phyloP scores from a whole-genome alignment of 1,284 basidiomycete species.

The Calocybe gambosa region DNA sequence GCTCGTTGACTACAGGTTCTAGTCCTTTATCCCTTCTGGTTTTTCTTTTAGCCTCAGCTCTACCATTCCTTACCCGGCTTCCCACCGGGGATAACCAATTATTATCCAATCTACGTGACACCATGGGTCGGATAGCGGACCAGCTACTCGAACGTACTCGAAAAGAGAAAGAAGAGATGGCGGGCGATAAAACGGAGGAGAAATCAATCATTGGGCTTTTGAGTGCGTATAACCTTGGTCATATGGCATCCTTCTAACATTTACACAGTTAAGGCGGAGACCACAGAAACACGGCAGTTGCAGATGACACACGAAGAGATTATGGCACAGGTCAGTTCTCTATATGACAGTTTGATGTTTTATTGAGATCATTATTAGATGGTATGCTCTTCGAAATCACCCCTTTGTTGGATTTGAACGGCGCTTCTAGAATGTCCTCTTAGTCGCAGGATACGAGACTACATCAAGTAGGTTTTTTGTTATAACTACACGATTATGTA shows the following conservation, averaged over 20 bases:
- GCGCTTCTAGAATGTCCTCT: constrained; percentile 24
- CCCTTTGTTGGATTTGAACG: not conserved
- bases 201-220: constrained; percentile 51
- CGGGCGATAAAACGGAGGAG: constrained; percentile 29
- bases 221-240: constrained; percentile 29
- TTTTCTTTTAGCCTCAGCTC: constrained; percentile 33
- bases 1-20: constrained; percentile 29
- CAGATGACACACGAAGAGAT: constrained; percentile 64
- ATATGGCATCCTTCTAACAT: not conserved
- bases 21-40: constrained; percentile 23
- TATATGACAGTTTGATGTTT: not conserved
- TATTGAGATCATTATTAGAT: constrained; percentile 15
- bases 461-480: constrained; percentile 16
- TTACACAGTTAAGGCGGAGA: constrained; percentile 46
- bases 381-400: constrained; percentile 11
- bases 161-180: constrained; percentile 31
- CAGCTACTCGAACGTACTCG: constrained; percentile 38
- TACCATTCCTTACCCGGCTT: constrained; percentile 39
- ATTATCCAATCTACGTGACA: constrained; percentile 30
- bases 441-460: constrained; percentile 23
- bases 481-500: constrained; percentile 16
- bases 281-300: constrained; percentile 27
- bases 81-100: constrained; percentile 35
- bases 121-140: constrained; percentile 41
- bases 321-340: constrained; percentile 37